These are phyloP conservation scores for Cicer judaicum DNA, from an alignment of 306 rosid genomes.

Conservation along the genomic window DNA sequence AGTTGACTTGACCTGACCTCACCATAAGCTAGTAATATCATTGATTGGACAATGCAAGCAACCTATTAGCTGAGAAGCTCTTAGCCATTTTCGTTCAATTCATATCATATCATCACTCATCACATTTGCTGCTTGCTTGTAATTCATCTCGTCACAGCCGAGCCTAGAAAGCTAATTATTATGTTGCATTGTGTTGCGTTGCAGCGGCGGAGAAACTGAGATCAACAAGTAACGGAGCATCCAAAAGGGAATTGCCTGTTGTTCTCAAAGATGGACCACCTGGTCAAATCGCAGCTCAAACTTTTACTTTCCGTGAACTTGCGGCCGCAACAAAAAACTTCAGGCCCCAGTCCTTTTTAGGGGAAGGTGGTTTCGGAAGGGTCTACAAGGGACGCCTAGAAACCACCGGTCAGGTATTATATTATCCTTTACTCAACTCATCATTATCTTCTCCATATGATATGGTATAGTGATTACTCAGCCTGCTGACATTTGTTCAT, in stretches of 20 bases:
- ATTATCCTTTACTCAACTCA: background rate
- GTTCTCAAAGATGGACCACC: constrained; percentile 64
- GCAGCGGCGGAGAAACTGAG: constrained; percentile 70
- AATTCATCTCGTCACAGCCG: background rate
- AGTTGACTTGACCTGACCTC: constrained; percentile 30
- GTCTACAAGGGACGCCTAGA: constrained; percentile 88
- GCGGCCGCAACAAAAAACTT: constrained; percentile 80
- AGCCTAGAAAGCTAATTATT: background rate
- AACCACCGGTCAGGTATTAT: constrained; percentile 76
- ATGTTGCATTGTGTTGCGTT: background rate
- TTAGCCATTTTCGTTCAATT: background rate
- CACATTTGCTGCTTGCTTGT: background rate
- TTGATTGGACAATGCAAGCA: background rate
- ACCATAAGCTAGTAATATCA: background rate
- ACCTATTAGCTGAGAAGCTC: background rate
- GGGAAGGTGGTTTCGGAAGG: constrained; percentile 97
- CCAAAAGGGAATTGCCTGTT: constrained; percentile 66
- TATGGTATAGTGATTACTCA: too few species aligned
- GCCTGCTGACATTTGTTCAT: constrained; percentile 23
- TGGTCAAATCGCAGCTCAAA: constrained; percentile 84
- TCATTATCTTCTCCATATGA: background rate
- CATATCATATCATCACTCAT: background rate
- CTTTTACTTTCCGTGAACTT: constrained; percentile 86
- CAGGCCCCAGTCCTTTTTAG: constrained; percentile 78
- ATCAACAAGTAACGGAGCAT: constrained; percentile 65